These are phyloP conservation scores for Kwoniella heveanensis DNA, from an alignment of 768 basidiomycete species.

Conservation along the genomic window DNA sequence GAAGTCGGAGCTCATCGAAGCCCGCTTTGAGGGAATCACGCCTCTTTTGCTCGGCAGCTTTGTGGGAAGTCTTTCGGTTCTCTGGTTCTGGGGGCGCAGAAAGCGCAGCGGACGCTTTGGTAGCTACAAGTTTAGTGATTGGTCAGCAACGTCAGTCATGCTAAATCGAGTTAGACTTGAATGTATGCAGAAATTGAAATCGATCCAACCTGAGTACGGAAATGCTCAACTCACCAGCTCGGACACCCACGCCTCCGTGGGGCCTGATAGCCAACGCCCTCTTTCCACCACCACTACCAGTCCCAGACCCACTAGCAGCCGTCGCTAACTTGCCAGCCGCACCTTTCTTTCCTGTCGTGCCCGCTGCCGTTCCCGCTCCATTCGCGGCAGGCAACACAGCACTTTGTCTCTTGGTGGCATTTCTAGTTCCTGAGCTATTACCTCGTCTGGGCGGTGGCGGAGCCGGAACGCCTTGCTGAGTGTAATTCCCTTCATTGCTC, in stretches of 20 bases:
- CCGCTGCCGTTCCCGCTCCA: not conserved
- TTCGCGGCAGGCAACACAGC: not conserved
- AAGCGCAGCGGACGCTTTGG: slow-evolving; percentile 43
- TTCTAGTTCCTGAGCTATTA: not conserved
- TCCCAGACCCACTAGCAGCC: slow-evolving; percentile 1
- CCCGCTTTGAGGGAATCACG: slow-evolving; percentile 94
- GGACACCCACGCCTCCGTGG: slow-evolving; percentile 28
- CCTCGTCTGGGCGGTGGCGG: slow-evolving; percentile 8
- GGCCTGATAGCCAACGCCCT: slow-evolving; percentile 42
- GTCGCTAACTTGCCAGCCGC: slow-evolving; percentile 1
- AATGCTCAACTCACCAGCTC: slow-evolving; percentile 34
- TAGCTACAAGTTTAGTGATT: slow-evolving; percentile 5
- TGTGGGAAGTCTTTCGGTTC: slow-evolving; percentile 62
- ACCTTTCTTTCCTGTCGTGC: slow-evolving; percentile 8
- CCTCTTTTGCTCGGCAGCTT: slow-evolving; percentile 95
- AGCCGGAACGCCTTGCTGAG: slow-evolving; percentile 3
- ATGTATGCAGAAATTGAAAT: too few species aligned
- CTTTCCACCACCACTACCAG: slow-evolving; percentile 26
- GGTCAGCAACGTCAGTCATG: too few species aligned
- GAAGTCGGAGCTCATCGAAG: slow-evolving; percentile 62
- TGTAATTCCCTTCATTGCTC: not conserved
- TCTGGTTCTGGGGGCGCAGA: slow-evolving; percentile 39
- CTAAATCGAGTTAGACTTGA: too few species aligned
- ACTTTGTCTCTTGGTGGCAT: slow-evolving; percentile 1
- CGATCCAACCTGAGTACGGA: too few species aligned